Base-by-base conservation (phyloP, 2,329 filamentous ascomycete genomes). In the Apiospora phragmitis region DNA sequence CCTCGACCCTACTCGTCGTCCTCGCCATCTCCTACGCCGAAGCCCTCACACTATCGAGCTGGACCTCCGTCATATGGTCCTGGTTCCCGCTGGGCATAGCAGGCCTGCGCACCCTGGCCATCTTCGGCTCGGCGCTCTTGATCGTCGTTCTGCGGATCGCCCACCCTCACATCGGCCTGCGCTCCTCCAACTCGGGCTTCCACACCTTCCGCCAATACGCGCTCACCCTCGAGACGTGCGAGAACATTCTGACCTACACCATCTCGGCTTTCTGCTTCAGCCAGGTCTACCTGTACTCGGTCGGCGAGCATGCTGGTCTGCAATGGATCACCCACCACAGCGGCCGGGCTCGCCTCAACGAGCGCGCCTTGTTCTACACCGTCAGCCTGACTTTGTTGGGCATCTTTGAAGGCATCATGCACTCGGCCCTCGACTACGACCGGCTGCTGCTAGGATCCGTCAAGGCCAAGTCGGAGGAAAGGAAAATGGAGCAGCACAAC, bases 101-200 rank as follows among this genome's bases (percentile, higher is more conserved):
- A 62, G 94, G 93, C 71, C 81, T 97, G 70, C 92, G 94, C 75
- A 89, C 94, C 7, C 79, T 91, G 21, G 86, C 94, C 73, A 88
- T 98, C 73, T 95, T 95, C 83, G 84, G 93, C 72, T 92, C 91
- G 75, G 90, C 90, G 72, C 88, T 98, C 71, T 85, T 90, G 70
- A 88, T 98, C 75, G 93, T 97, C 82, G 88, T 97, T 75, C 88
- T 98, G 68, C 93, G 95, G 77, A 94, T 98, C 77, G 91, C 92
- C 62, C 92, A 95, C 80, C 91, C 94, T 81, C 94, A 95, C 78
- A 87, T 93, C 73, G 93, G 92, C 75, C 80, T 88, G 71, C 88
- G 93, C 78, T 95, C 93, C 24, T 92, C 93, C 49, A 85, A 86
- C 70, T 94, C 92, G 4, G 87, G 89, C 65, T 86, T 92, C 75